Conservation (phyloP, 2,329 filamentous ascomycete species). For the Fusarium sp. region DNA sequence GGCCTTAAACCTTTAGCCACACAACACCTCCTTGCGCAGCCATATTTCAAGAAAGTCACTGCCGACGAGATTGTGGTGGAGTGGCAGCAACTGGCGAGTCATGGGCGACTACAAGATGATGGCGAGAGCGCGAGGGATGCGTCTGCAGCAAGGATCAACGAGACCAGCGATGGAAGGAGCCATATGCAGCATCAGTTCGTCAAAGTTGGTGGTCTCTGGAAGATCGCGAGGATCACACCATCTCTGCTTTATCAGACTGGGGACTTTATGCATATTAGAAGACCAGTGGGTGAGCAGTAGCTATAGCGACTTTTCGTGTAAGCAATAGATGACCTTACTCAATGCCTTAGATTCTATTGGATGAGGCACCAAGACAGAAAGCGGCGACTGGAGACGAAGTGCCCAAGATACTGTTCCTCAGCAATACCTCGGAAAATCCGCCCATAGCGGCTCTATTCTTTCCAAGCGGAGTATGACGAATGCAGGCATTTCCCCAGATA, state of each 20-base stretch:
- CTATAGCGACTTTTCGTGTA: no score
- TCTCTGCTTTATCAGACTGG: not conserved
- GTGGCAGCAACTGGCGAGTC: not conserved
- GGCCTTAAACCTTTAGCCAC: not conserved
- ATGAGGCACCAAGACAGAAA: not conserved
- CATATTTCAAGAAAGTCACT: not conserved
- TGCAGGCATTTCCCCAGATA: not conserved
- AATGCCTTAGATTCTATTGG: rapidly evolving
- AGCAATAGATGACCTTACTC: not conserved
- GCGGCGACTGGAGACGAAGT: rapidly evolving
- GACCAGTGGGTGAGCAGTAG: not conserved
- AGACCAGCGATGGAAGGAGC: not conserved
- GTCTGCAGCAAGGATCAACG: not conserved
- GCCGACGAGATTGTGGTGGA: not conserved
- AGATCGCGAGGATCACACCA: not conserved
- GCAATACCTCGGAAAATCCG: rapidly evolving
- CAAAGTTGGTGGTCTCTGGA: not conserved
- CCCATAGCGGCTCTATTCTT: not conserved
- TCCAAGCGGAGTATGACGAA: no score
- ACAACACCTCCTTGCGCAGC: not conserved
- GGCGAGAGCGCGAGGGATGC: not conserved
- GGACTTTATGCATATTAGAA: not conserved
- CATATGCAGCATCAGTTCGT: not conserved
- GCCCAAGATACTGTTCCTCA: not conserved
- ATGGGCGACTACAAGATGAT: not conserved